Base-by-base conservation (phyloP, 1,284 basidiomycete species). In the Peniophora sp. region DNA sequence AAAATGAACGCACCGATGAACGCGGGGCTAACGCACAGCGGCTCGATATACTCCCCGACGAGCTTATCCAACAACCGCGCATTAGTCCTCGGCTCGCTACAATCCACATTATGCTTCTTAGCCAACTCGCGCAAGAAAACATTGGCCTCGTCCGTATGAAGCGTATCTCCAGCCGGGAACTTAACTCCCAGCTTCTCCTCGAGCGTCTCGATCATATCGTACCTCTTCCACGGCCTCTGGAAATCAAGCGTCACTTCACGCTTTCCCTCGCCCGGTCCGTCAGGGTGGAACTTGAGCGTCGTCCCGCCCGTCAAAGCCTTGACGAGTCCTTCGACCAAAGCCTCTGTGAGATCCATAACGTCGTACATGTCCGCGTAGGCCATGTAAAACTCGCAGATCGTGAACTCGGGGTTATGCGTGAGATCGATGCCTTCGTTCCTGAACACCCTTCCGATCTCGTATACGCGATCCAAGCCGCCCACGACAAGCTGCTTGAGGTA, bases 351-450 rank as follows among this genome's bases (percentile, higher is more conserved):
- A 53, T 98, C 95, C 96, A 99, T 98, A 55, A 99, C 58, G 66
- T 99, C 97, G 75, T 95, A 91, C 93, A 97, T 97, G 70, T 99
- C 96, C 56, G 96, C 96, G 65, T 98, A 99, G 24, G 96, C 96
- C 96, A 99, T 99, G 69, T 99, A 99, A 72, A 99, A 99, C 74
- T 99, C 96, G 79, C 96, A 99, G 70, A 98, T 97, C 19, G 92
- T 92, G 74, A 97, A 96, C 66, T 96, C 92, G 57, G 94, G 93
- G 70, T 97, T 97, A 69, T 97, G 94, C 23, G 96, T 99, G 62
- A 98, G 76, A 72, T 99, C 97, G 67, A 99, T 99, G 49, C 94
- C 91, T 69, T 99, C 97, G 70, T 99, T 99, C 52, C 97, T 77
- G 82, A 99, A 99, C 27, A 98, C 95, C 49, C 96, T 85, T 6